phyloP scores from a whole-genome alignment of 2,329 filamentous ascomycete species.

The Botrytis galanthina region DNA sequence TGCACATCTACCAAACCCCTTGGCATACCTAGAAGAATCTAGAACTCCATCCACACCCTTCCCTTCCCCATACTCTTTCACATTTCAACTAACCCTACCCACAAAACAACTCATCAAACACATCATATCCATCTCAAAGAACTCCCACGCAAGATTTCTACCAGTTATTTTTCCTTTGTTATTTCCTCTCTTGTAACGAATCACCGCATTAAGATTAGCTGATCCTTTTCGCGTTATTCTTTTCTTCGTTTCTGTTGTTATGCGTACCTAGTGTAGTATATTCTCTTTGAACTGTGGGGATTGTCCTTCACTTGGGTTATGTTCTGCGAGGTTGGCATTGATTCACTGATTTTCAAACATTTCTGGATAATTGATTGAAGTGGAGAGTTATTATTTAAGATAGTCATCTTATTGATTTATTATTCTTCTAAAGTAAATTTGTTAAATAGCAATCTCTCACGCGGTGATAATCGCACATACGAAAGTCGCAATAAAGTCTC shows the following conservation, averaged over 20 bases:
- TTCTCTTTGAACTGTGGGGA: neutral
- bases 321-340: neutral
- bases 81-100: too few relatives aligned
- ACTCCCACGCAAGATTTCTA: neutral
- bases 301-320: neutral
- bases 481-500: accelerated
- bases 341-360: neutral
- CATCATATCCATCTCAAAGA: neutral
- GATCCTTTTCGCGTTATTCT: neutral
- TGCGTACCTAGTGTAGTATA: too few relatives aligned
- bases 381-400: neutral
- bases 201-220: neutral
- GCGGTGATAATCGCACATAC: too few relatives aligned
- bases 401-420: neutral
- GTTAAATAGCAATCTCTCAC: neutral
- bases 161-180: neutral
- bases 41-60: neutral
- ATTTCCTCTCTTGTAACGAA: too few relatives aligned
- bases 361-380: neutral
- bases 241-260: neutral
- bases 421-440: accelerated
- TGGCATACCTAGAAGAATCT: neutral
- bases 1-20: slow-evolving; percentile 1
- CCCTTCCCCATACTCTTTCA: neutral
- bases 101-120: too few relatives aligned